phyloP scores from a whole-genome alignment of 192 early-diverging fungal species.

The Jimgerdemannia flammicorona region DNA sequence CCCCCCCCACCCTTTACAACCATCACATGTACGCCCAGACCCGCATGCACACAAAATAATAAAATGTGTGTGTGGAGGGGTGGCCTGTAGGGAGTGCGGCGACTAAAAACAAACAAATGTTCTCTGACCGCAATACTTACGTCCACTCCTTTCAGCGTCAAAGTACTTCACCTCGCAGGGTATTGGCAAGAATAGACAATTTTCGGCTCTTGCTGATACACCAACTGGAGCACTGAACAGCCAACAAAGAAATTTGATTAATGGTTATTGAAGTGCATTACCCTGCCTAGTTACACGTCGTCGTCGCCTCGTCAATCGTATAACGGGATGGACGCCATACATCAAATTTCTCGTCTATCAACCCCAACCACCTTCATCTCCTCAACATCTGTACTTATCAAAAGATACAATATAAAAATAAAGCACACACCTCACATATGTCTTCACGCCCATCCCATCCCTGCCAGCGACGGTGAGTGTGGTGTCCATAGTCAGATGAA shows the following conservation, averaged over 20 bases:
- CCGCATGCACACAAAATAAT: background rate
- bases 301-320: too few species aligned
- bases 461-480: slow-evolving; percentile 52
- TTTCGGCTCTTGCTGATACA: slow-evolving; percentile 64
- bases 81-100: too few species aligned
- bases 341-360: background rate
- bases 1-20: too few species aligned
- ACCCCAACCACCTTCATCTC: background rate
- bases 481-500: slow-evolving; percentile 88
- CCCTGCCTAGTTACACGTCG: background rate
- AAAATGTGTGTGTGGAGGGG: background rate
- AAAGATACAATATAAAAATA: slow-evolving; percentile 13
- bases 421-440: slow-evolving; percentile 52
- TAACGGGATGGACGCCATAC: too few species aligned
- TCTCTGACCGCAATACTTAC: slow-evolving; percentile 28
- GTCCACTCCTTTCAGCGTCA: slow-evolving; percentile 85
- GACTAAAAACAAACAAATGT: too few species aligned
- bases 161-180: slow-evolving; percentile 88
- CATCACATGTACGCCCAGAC: background rate
- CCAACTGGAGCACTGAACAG: slow-evolving; percentile 70
- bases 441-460: slow-evolving; percentile 69
- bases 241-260: background rate
- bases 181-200: slow-evolving; percentile 86
- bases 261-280: background rate
- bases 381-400: background rate